Base-by-base conservation (phyloP, 2,329 filamentous ascomycete genomes). In the Colletotrichum sp. region DNA sequence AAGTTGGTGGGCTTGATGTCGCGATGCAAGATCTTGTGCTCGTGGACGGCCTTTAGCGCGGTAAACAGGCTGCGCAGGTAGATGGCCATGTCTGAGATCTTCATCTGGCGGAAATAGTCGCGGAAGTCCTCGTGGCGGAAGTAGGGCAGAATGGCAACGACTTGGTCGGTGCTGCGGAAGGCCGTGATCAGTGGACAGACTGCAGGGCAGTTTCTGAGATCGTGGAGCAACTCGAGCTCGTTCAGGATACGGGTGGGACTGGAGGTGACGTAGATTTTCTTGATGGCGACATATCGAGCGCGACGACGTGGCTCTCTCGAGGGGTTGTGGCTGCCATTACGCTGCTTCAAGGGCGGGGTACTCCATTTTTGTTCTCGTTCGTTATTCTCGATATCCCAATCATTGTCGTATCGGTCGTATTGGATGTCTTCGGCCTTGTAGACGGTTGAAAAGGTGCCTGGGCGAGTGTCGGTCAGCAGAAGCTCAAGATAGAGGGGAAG, bases 1-100 rank as follows among this genome's bases (percentile, higher is more conserved):
- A 99, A 99, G 82, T 99, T 99, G 26, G 98, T 99, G 8, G 97
- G 97, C 82, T 99, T 99, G 83, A 99, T 98, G 82, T 99, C 96
- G 78, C 96, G 93, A 83, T 99, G 97, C 24, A 99, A 91, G 76
- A 99, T 99, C 55, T 92, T 90, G 81, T 95, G 92, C 8, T 92
- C 90, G 84, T 99, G 97, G 6, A 98, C 96, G 55, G 95, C 94
- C 63, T 91, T 90, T 13, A 99, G 89, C 1, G 96, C 97, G 2
- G 93, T 94, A 83, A 99, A 97, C 6, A 99, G 90, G 60, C 95
- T 96, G 39, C 93, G 91, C 80, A 99, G 94, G 85, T 99, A 99
- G 81, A 97, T 91, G 72, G 94, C 92, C 87, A 98, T 98, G 81
- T 99, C 96, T 4, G 91, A 87, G 16, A 98, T 91, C 62, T 93